phyloP scores from a whole-genome alignment of 768 basidiomycete genomes.

The Pisolithus orientalis region DNA sequence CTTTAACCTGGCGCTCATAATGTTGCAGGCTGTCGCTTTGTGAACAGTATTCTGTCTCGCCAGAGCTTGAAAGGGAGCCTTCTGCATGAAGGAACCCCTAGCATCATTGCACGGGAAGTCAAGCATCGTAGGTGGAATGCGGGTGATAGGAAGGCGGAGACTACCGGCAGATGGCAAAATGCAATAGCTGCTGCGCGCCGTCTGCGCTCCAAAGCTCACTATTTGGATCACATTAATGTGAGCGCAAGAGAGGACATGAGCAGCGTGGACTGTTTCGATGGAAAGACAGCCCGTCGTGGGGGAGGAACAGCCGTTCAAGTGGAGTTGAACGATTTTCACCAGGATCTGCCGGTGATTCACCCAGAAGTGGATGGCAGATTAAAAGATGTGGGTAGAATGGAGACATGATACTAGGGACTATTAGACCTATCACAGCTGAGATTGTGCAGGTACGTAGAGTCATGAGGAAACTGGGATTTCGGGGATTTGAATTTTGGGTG shows the following conservation, averaged over 20 bases:
- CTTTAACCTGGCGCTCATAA: neutral
- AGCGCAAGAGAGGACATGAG: constrained; percentile 72
- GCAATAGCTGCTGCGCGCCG: constrained; percentile 36
- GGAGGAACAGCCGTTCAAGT: constrained; percentile 10
- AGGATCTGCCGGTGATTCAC: constrained; percentile 52
- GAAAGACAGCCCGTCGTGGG: constrained; percentile 38
- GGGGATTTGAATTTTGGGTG: constrained; percentile 35
- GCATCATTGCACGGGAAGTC: constrained; percentile 43
- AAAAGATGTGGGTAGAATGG: constrained; percentile 41
- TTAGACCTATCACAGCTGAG: neutral
- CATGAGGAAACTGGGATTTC: constrained; percentile 17
- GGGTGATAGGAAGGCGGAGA: constrained; percentile 17
- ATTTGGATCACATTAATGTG: constrained; percentile 53
- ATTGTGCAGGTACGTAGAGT: neutral
- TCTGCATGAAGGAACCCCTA: constrained; percentile 39
- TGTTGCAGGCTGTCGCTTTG: constrained; percentile 59
- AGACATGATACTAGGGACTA: neutral
- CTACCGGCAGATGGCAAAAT: constrained; percentile 43
- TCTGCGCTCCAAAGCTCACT: constrained; percentile 46
- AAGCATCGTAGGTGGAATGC: constrained; percentile 30
- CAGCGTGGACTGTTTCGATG: constrained; percentile 68
- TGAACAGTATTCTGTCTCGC: constrained; percentile 49
- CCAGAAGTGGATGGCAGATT: constrained; percentile 65
- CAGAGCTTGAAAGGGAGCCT: constrained; percentile 22
- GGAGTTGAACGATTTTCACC: constrained; percentile 14